Evolutionary conservation across 768 basidiomycete species (phyloP), one percentile per base, ranked within the genome.

Genomic region (Termitomyces sp.): DNA sequence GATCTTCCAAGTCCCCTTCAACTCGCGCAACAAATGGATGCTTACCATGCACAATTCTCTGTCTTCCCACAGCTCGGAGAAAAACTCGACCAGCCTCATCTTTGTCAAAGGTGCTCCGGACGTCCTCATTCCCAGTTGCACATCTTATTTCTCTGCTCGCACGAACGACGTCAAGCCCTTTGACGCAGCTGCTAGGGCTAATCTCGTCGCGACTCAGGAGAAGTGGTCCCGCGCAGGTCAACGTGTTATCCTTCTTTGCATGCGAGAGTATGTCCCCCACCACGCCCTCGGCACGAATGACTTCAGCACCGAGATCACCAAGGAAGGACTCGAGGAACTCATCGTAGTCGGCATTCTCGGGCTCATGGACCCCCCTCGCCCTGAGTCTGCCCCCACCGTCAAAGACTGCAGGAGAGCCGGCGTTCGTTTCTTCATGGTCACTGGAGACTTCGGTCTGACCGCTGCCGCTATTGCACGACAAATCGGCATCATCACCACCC

Each of bases 51-150:
- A 74, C 26, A 65, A 60, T 47, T 62, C 62, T 13, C 7, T 13
- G 5, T 49, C 41, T 16, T 51, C 29, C 8, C 5, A 26, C 6
- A 22, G 29, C 28, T 42, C 54, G 24, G 61, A 60, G n/a, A 56
- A 54, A 52, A 62, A 50, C 51, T 33, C 51, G 2, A 60, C 57
- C 34, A 63, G 59, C 0, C 68, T 76, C 67, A 68, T 85, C 58
- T 69, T 79, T 49, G 75, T 77, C 66, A 84, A 85, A 66, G 83
- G 83, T 22, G 84, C 82, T 1, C 84, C 84, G 0, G 84, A 86
- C 57, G 70, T 82, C 26, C 70, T 83, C 24, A 73, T 81, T 56
- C 70, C 69, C 10, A 65, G 66, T 16, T 81, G 80, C 58, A 71
- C 66, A 5, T 60, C 61, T 18, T 65, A 65, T 31, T 50, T 52